phyloP scores from a whole-genome alignment of 345 rosid species.

The Salix koriyanagi region DNA sequence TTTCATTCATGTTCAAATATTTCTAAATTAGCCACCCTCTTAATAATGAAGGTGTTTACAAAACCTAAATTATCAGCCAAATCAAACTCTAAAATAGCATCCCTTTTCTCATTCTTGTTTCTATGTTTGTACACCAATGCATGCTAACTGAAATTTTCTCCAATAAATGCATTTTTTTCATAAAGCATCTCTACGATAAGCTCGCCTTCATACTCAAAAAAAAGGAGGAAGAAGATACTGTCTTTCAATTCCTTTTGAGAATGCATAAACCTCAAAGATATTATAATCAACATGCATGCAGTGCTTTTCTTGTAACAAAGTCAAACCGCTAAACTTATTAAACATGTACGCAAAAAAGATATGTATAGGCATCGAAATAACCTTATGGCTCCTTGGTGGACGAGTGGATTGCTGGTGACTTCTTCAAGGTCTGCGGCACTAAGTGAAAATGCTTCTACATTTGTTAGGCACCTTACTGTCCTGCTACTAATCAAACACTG shows the following conservation, averaged over 20 bases:
- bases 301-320: neutral
- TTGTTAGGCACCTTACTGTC: constrained; percentile 58
- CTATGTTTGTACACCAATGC: neutral
- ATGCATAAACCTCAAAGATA: too few relatives aligned
- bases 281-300: neutral
- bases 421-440: constrained; percentile 77
- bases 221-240: too few relatives aligned
- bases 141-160: neutral
- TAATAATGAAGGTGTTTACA: neutral
- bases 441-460: constrained; percentile 84
- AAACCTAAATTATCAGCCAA: neutral
- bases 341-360: neutral
- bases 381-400: constrained; percentile 90
- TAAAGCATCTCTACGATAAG: neutral
- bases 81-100: neutral
- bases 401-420: constrained; percentile 61
- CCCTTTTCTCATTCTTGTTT: neutral
- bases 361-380: constrained; percentile 12
- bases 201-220: neutral
- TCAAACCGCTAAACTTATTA: neutral
- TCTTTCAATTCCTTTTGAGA: neutral
- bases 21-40: neutral
- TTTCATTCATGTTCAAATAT: neutral
- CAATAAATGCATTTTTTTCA: neutral
- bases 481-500: constrained; percentile 52